These are phyloP conservation scores for Endoconidiophora polonica DNA, from an alignment of 2,329 filamentous ascomycete species.

Conservation along the genomic window DNA sequence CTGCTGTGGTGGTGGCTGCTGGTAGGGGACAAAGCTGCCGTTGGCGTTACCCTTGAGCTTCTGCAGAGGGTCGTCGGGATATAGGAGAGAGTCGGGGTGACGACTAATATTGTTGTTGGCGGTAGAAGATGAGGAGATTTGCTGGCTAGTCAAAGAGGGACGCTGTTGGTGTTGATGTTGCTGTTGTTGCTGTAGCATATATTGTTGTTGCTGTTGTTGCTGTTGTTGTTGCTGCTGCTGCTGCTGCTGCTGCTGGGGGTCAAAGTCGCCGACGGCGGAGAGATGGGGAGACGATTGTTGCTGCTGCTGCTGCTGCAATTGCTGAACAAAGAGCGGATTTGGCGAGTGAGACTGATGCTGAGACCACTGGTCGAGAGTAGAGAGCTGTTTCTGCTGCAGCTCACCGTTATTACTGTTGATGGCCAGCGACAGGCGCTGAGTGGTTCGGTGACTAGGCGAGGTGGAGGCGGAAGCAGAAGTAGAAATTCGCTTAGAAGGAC, in stretches of 20 bases:
- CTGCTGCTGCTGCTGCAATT: slow-evolving; percentile 14
- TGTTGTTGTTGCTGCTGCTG: slow-evolving; percentile 17
- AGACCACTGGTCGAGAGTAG: slow-evolving; percentile 12
- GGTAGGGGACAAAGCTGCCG: slow-evolving; percentile 15
- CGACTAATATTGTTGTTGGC: slow-evolving; percentile 1
- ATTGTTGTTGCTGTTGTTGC: slow-evolving; percentile 23
- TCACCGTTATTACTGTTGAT: slow-evolving; percentile 6
- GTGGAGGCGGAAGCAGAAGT: slow-evolving; percentile 24
- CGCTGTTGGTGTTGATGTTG: slow-evolving; percentile 25
- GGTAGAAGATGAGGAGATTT: neutral
- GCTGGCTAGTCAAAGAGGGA: slow-evolving; percentile 4
- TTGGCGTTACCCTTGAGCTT: slow-evolving; percentile 15
- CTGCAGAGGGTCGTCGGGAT: neutral
- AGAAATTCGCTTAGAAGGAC: slow-evolving; percentile 41
- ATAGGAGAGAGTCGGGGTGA: neutral
- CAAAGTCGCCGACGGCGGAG: slow-evolving; percentile 27
- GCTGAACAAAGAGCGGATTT: slow-evolving; percentile 12
- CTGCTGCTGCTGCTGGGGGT: slow-evolving; percentile 20
- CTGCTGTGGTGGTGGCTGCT: slow-evolving; percentile 20
- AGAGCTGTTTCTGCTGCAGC: slow-evolving; percentile 3
- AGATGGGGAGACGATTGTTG: slow-evolving; percentile 13
- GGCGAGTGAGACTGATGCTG: slow-evolving; percentile 3
- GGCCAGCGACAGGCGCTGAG: slow-evolving; percentile 13
- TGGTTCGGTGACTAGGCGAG: slow-evolving; percentile 14
- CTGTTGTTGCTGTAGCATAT: slow-evolving; percentile 15